Evolutionary conservation across 345 rosid genomes (phyloP), one percentile per base, ranked within the genome.

Genomic region (Lenwebbia sp.): DNA sequence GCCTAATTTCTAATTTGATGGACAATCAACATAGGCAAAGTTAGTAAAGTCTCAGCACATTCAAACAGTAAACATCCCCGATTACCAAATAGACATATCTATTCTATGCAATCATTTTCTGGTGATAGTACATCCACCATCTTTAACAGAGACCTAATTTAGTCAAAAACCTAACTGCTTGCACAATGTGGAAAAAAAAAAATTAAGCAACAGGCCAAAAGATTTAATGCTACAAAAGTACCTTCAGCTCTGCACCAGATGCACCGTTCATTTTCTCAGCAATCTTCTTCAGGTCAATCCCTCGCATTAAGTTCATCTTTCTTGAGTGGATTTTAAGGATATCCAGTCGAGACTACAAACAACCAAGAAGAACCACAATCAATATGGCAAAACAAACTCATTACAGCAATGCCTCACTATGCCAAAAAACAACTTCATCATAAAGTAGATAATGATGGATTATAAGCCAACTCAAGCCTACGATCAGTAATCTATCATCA

Each of bases 231-330:
- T 52, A 58, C 57, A 83, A 83, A 54, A 54, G 41, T 91, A 98
- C 99, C 99, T 98, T 98, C 30, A 98, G 94, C 89, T 96, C 99
- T 51, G 99, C 99, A 86, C 99, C 99, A 84, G 99, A 98, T 65
- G 99, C 99, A 85, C 99, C 99, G 85, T 94, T 94, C 99, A 97
- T 97, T 92, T 97, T 97, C 90, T 94, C 99, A 7, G 99, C 99
- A 60, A 97, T 97, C 92, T 97, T 97, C 92, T 95, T 97, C 93
- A 97, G 81, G 91, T 97, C 99, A 89, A 97, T 97, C 40, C 99
- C 99, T 62, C 99, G 95, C 99, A 97, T 96, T 88, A 97, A 91
- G 87, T 97, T 97, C 99, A 97, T 97, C 87, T 90, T 96, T 90
- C 99, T 92, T 23, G 99, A 98, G 91, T 98, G 99, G 6, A 98